Conservation (phyloP, 257 asterid genomes). For the Solanum gracilifrons region DNA sequence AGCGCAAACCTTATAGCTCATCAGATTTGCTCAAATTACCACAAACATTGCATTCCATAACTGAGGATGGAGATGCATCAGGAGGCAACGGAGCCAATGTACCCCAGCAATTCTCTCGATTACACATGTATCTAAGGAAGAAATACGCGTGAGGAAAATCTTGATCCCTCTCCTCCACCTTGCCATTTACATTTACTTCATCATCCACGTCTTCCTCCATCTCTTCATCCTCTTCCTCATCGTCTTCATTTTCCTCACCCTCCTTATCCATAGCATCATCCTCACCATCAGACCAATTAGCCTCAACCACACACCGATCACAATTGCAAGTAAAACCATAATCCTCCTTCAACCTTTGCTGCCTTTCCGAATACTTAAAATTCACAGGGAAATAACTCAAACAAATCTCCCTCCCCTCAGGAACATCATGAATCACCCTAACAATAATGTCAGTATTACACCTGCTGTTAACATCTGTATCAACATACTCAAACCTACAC, state of each 20-base stretch:
- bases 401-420: conserved; percentile 67
- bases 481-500: conserved; percentile 85
- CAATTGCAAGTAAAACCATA: conserved; percentile 75
- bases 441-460: conserved; percentile 42
- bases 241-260: conserved; percentile 3
- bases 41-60: conserved; percentile 89
- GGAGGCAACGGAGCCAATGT: conserved; percentile 88
- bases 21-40: conserved; percentile 50
- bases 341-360: conserved; percentile 67
- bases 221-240: conserved; percentile 10
- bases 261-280: conserved; percentile 26
- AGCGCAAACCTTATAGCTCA: conserved; percentile 6
- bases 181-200: conserved; percentile 13
- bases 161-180: conserved; percentile 18
- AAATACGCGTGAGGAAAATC: conserved; percentile 87
- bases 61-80: conserved; percentile 23
- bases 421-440: conserved; percentile 70
- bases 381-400: conserved; percentile 90
- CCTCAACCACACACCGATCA: conserved; percentile 93
- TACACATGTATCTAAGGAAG: conserved; percentile 73
- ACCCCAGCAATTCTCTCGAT: conserved; percentile 68
- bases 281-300: conserved; percentile 77
- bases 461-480: conserved; percentile 14
- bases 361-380: conserved; percentile 68
- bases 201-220: conserved; percentile 43